A percentile compares a stretch with the other conserved stretches of the same genome.
Conservation (phyloP, 352 stramenopile genomes). For the Pythium graminicola region DNA sequence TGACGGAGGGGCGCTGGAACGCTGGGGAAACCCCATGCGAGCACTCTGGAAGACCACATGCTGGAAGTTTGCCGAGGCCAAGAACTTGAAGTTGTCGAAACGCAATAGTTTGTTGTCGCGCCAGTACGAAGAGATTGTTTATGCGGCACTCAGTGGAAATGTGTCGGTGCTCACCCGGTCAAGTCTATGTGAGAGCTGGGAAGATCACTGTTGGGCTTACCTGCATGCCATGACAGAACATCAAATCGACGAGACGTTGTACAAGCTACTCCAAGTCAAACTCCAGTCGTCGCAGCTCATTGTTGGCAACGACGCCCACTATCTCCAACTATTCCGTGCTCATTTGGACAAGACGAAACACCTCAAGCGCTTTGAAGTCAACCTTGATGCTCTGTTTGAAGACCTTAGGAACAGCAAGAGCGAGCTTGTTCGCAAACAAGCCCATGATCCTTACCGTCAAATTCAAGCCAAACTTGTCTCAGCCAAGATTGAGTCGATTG, state of each 20-base stretch:
- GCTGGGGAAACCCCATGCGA: slow-evolving; percentile 79
- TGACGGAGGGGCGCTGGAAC: slow-evolving; percentile 46
- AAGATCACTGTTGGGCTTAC: slow-evolving; percentile 83
- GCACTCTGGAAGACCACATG: slow-evolving; percentile 83
- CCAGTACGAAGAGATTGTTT: slow-evolving; percentile 76
- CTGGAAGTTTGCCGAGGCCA: slow-evolving; percentile 68
- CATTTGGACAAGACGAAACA: slow-evolving; percentile 71
- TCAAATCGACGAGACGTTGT: slow-evolving; percentile 62
- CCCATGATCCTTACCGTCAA: slow-evolving; percentile 55
- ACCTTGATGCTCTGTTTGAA: slow-evolving; percentile 70
- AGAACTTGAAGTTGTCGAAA: slow-evolving; percentile 45
- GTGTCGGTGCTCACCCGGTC: slow-evolving; percentile 56
- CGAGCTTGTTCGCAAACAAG: slow-evolving; percentile 62
- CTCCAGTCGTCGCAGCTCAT: slow-evolving; percentile 63
- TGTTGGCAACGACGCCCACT: slow-evolving; percentile 57
- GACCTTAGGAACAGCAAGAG: slow-evolving; percentile 57
- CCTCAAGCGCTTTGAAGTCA: slow-evolving; percentile 61
- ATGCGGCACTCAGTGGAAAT: slow-evolving; percentile 72
- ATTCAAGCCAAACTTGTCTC: slow-evolving; percentile 80
- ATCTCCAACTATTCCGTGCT: slow-evolving; percentile 43
- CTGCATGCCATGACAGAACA: slow-evolving; percentile 61
- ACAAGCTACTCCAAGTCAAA: slow-evolving; percentile 71
- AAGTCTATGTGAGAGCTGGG: slow-evolving; percentile 69
- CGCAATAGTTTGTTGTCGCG: slow-evolving; percentile 51
- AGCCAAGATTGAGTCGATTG: slow-evolving; percentile 69